These are phyloP conservation scores for Colletotrichum karsti DNA, from an alignment of 2,329 filamentous ascomycete genomes.

Conservation along the genomic window DNA sequence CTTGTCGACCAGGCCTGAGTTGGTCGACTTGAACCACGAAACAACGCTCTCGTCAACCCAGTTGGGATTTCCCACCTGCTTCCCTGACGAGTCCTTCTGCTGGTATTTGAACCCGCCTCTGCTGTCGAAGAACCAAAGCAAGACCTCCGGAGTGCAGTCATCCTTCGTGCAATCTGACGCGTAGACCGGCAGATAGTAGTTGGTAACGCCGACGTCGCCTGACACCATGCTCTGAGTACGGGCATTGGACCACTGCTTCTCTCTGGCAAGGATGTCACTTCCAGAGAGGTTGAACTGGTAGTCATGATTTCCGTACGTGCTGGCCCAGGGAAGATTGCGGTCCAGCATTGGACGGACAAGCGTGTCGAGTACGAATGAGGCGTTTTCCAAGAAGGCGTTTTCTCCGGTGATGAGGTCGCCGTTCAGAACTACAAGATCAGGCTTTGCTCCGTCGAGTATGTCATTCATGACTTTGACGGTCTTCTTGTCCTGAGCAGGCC, in stretches of 20 bases:
- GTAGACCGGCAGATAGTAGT: conserved; percentile 58
- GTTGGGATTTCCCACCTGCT: conserved; percentile 44
- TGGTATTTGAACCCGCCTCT: conserved; percentile 65
- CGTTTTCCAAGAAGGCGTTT: conserved; percentile 63
- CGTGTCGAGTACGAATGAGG: conserved; percentile 65
- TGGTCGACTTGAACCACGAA: conserved; percentile 51
- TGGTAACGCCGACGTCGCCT: conserved; percentile 49
- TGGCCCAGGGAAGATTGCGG: conserved; percentile 67
- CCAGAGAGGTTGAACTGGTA: conserved; percentile 65
- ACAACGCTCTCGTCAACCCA: conserved; percentile 57
- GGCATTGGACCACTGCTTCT: conserved; percentile 46
- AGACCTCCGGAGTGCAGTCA: conserved; percentile 46
- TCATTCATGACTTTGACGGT: conserved; percentile 64
- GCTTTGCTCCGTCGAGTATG: conserved; percentile 60
- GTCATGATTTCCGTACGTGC: conserved; percentile 79
- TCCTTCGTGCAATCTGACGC: conserved; percentile 40
- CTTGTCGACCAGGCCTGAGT: conserved; percentile 37
- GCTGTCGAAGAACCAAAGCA: conserved; percentile 80
- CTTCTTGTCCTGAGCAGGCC: conserved; percentile 62
- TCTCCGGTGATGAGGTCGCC: conserved; percentile 78
- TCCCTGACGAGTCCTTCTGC: conserved; percentile 37
- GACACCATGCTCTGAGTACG: conserved; percentile 51
- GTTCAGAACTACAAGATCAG: conserved; percentile 73
- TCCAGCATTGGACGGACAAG: conserved; percentile 66
- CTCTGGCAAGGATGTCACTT: conserved; percentile 49